Conservation (phyloP, 1,284 basidiomycete genomes). For the Microbotryum silenes-acaulis region DNA sequence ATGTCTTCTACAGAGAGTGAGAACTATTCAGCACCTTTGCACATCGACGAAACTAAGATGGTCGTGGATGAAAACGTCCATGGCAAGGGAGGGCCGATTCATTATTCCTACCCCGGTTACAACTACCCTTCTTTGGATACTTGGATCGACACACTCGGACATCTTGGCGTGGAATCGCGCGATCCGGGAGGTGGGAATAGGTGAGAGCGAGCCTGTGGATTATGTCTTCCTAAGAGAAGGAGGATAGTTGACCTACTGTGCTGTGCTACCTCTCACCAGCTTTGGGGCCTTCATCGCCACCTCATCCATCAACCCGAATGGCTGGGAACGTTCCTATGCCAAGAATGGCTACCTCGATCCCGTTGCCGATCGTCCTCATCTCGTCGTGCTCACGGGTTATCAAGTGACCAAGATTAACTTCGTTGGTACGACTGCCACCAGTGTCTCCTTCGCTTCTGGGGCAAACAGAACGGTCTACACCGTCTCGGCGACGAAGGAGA, state of each 20-base stretch:
- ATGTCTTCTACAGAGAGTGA: conserved; percentile 38
- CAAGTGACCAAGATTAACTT: conserved; percentile 55
- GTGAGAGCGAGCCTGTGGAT: background rate
- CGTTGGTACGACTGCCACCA: conserved; percentile 44
- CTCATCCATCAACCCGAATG: conserved; percentile 56
- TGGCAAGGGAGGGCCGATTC: conserved; percentile 47
- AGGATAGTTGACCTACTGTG: background rate
- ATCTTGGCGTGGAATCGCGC: conserved; percentile 28
- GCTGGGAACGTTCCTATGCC: conserved; percentile 60
- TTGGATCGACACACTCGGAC: conserved; percentile 32
- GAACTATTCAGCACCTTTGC: conserved; percentile 43
- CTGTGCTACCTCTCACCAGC: conserved; percentile 42
- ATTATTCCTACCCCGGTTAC: conserved; percentile 29
- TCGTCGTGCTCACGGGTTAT: conserved; percentile 53
- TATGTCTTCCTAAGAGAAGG: background rate
- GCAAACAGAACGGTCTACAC: conserved; percentile 42
- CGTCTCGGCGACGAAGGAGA: conserved; percentile 52
- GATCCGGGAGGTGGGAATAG: conserved; percentile 24
- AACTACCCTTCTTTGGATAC: conserved; percentile 15
- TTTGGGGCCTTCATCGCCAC: conserved; percentile 55
- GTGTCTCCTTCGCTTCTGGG: conserved; percentile 49
- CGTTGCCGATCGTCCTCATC: conserved; percentile 47
- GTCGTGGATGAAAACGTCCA: conserved; percentile 43
- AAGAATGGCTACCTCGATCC: conserved; percentile 61
- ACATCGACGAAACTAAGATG: conserved; percentile 40